A percentile compares a stretch with the other conserved stretches of the same genome.
Conservation (phyloP, 2,329 filamentous ascomycete genomes). For the Claviceps spartinae region DNA sequence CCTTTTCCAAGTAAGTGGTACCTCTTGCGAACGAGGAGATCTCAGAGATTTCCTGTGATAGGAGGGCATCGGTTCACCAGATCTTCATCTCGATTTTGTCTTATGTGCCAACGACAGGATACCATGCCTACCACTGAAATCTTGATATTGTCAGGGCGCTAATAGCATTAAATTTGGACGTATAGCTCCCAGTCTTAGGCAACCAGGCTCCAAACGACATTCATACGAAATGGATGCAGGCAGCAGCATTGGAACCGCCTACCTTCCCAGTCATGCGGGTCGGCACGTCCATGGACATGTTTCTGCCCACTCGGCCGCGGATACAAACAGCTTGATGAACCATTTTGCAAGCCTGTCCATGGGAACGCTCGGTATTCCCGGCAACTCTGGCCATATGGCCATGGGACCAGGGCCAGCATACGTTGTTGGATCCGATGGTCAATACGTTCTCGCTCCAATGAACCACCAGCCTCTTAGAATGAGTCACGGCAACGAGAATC, state of each 20-base stretch:
- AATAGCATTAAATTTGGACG: not conserved
- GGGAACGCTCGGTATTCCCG: conserved; percentile 20
- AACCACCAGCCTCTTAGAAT: conserved; percentile 21
- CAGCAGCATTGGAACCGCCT: conserved; percentile 17
- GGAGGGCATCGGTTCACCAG: not conserved
- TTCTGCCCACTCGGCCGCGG: conserved; percentile 16
- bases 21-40: conserved; percentile 1
- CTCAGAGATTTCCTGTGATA: not conserved
- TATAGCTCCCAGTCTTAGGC: conserved; percentile 21
- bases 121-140: not conserved
- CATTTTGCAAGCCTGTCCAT: conserved; percentile 26
- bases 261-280: conserved; percentile 17
- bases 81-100: not conserved
- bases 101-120: not conserved
- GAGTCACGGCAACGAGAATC: conserved; percentile 20
- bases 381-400: conserved; percentile 15
- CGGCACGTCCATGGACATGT: conserved; percentile 18
- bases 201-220: conserved; percentile 14
- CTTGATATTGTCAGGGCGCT: not conserved
- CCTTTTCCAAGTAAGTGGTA: conserved; percentile 12
- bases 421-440: conserved; percentile 25
- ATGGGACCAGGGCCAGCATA: conserved; percentile 23
- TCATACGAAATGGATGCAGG: conserved; percentile 21
- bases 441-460: conserved; percentile 25
- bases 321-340: conserved; percentile 19